Evolutionary conservation across 345 rosid species (phyloP).

Genomic region (Melaleuca alternifolia): DNA sequence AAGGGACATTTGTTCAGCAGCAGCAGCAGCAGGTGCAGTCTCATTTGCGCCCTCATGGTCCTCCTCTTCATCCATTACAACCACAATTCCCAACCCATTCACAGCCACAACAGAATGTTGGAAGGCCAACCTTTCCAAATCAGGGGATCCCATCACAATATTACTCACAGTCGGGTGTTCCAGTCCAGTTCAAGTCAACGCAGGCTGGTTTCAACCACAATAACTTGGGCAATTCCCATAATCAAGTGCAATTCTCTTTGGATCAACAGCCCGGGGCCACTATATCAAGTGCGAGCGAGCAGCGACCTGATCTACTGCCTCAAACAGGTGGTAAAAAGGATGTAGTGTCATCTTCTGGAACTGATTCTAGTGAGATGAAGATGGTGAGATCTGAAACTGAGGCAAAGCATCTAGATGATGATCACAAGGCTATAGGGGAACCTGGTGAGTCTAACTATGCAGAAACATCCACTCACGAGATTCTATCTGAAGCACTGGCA

Average conservation of each 20-base stretch:
- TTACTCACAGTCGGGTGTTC: constrained; percentile 18
- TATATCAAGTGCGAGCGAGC: constrained; percentile 3
- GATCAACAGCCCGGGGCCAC: constrained; percentile 15
- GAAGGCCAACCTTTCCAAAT: constrained; percentile 19
- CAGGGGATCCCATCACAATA: constrained; percentile 22
- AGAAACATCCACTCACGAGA: constrained; percentile 9
- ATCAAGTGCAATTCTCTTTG: constrained; percentile 10
- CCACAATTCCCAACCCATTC: constrained; percentile 19
- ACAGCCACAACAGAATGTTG: constrained; percentile 34
- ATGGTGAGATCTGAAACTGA: constrained; percentile 25
- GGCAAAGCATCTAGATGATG: constrained; percentile 12
- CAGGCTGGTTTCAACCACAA: constrained; percentile 22
- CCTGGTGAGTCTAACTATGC: constrained; percentile 2
- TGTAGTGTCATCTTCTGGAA: constrained; percentile 3
- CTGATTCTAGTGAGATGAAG: constrained; percentile 12
- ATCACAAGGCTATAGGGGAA: constrained; percentile 10
- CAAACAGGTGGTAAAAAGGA: constrained; percentile 17
- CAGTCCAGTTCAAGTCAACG: constrained; percentile 12
- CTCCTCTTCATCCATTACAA: constrained; percentile 13
- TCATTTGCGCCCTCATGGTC: constrained; percentile 32
- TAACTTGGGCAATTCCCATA: constrained; percentile 11
- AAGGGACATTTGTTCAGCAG: constrained; percentile 26
- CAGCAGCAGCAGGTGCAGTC: constrained; percentile 30
- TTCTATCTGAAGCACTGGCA: not conserved
- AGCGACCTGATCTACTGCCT: constrained; percentile 14